A percentile compares a stretch with the other conserved stretches of the same genome.
Conservation (phyloP, 768 basidiomycete genomes). For the Auricularia cornea region DNA sequence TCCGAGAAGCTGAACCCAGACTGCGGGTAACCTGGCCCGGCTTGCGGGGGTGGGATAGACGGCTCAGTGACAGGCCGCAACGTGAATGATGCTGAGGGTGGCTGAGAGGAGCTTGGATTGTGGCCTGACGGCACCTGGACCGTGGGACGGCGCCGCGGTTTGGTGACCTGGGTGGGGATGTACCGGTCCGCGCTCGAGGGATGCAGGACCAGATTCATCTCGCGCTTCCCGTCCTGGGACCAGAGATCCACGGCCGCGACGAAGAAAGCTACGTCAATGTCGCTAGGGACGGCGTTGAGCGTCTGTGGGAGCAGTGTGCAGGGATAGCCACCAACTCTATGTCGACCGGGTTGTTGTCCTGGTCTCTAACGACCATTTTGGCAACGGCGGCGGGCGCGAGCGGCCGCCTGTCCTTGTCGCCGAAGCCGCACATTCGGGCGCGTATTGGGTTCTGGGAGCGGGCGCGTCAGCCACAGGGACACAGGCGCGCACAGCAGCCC, state of each 20-base stretch:
- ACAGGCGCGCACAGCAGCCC: neutral
- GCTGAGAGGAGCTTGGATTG: conserved; percentile 39
- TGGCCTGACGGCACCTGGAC: conserved; percentile 13
- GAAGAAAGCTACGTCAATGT: conserved; percentile 82
- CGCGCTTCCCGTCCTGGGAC: conserved; percentile 71
- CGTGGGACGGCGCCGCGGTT: conserved; percentile 16
- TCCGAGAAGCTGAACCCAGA: neutral
- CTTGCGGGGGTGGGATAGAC: neutral
- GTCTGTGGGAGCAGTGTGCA: conserved; percentile 1
- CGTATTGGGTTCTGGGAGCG: conserved; percentile 68
- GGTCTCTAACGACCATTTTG: conserved; percentile 66
- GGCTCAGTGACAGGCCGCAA: neutral
- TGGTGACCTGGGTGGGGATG: conserved; percentile 31
- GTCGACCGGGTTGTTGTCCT: conserved; percentile 59
- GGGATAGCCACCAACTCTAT: conserved; percentile 52
- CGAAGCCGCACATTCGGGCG: conserved; percentile 94
- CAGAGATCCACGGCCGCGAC: conserved; percentile 89
- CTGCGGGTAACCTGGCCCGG: neutral
- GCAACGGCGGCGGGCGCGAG: conserved; percentile 86
- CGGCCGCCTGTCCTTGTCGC: conserved; percentile 94
- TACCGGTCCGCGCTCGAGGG: conserved; percentile 74
- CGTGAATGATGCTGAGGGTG: conserved; percentile 41
- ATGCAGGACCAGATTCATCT: conserved; percentile 85
- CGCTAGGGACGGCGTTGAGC: conserved; percentile 36
- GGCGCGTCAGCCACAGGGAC: neutral